Conservation (phyloP, 2,329 filamentous ascomycete genomes). For the Sporothrix sp. region DNA sequence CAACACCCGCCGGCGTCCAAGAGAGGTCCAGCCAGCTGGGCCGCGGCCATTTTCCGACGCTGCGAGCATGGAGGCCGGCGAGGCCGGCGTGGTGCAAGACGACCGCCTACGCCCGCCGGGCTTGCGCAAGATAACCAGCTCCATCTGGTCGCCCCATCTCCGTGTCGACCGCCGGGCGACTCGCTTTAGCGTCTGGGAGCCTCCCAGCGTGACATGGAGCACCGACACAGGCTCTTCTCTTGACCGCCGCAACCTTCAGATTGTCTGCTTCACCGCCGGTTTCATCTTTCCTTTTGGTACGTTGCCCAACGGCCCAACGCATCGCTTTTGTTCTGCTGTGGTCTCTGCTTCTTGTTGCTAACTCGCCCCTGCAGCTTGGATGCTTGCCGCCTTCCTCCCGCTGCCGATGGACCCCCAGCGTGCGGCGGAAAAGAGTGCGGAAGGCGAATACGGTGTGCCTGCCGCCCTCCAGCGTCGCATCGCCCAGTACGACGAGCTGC, state of each 20-base stretch:
- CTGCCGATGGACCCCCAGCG: constrained; percentile 49
- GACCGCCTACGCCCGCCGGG: constrained; percentile 24
- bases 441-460: constrained; percentile 30
- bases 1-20: constrained; percentile 36
- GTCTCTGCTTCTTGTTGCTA: constrained; percentile 8
- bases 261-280: constrained; percentile 64
- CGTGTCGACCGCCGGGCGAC: constrained; percentile 51
- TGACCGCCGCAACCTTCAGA: constrained; percentile 62
- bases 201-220: constrained; percentile 59
- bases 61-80: constrained; percentile 37
- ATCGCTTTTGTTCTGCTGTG: no score
- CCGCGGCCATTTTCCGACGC: constrained; percentile 22
- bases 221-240: constrained; percentile 46
- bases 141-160: constrained; percentile 67
- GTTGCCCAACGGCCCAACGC: background rate
- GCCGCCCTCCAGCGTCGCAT: constrained; percentile 28
- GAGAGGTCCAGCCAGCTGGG: constrained; percentile 25
- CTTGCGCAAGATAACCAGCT: constrained; percentile 42
- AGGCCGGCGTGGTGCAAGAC: constrained; percentile 22
- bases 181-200: constrained; percentile 58
- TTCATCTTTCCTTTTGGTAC: constrained; percentile 67
- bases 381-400: constrained; percentile 65
- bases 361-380: constrained; percentile 64
- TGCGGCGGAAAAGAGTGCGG: constrained; percentile 40
- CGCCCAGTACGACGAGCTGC: constrained; percentile 32